These are phyloP conservation scores for Exophiala oligosperma DNA, from an alignment of 2,329 filamentous ascomycete species.

Conservation along the genomic window DNA sequence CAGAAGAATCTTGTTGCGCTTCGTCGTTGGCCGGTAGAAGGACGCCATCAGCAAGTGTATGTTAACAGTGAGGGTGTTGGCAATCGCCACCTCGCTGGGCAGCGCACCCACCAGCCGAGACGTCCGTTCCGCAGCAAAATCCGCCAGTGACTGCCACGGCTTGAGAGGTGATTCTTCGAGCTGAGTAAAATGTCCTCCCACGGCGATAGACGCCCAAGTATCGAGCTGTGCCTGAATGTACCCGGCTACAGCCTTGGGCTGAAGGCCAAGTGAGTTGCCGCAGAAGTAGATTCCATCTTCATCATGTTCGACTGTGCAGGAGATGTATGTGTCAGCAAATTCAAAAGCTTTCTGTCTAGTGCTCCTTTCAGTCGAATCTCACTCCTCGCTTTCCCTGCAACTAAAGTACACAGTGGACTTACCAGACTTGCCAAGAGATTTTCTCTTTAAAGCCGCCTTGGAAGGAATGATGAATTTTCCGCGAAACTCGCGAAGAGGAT, in stretches of 20 bases:
- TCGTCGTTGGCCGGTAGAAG: conserved; percentile 71
- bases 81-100: conserved; percentile 74
- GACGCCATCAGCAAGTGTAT: conserved; percentile 78
- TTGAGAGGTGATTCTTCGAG: conserved; percentile 67
- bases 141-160: conserved; percentile 77
- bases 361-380: no score
- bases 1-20: conserved; percentile 74
- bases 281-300: conserved; percentile 69
- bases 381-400: no score
- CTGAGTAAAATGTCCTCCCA: conserved; percentile 76
- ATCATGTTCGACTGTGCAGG: conserved; percentile 33
- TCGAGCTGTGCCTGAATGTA: conserved; percentile 72
- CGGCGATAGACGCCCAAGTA: conserved; percentile 81
- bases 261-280: conserved; percentile 84
- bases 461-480: conserved; percentile 76
- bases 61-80: conserved; percentile 83
- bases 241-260: conserved; percentile 67
- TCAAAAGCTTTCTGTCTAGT: no score
- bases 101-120: conserved; percentile 73
- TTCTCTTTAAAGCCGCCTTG: conserved; percentile 67
- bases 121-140: conserved; percentile 67
- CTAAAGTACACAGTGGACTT: no score
- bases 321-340: background rate
- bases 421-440: conserved; percentile 43
- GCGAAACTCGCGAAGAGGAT: conserved; percentile 61